phyloP scores from a whole-genome alignment of 306 rosid genomes.

The Fragaria vesca region DNA sequence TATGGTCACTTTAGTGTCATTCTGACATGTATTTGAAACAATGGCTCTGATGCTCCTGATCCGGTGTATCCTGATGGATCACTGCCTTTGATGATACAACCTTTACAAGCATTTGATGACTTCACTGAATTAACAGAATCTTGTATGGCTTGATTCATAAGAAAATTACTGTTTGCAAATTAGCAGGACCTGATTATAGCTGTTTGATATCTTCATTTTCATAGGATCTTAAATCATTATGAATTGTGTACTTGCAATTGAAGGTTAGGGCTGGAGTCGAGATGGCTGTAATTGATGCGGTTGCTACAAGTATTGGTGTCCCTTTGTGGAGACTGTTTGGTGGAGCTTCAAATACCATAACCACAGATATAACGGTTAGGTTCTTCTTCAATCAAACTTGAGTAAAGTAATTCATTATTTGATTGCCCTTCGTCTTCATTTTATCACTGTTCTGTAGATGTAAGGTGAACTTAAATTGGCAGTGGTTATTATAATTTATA shows the following conservation, averaged over 20 bases:
- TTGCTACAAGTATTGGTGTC: slow-evolving; percentile 66
- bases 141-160: not conserved
- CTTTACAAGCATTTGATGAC: not conserved
- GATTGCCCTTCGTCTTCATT: not conserved
- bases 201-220: slow-evolving; percentile 6
- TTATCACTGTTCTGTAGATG: not conserved
- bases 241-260: slow-evolving; percentile 27
- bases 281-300: slow-evolving; percentile 93
- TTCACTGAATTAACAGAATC: not conserved
- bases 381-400: not conserved
- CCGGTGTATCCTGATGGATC: not conserved
- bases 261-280: slow-evolving; percentile 98
- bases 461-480: not conserved
- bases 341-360: slow-evolving; percentile 73
- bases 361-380: slow-evolving; percentile 86
- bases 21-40: not conserved
- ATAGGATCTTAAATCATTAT: not conserved
- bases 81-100: not conserved
- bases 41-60: not conserved
- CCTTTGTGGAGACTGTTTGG: slow-evolving; percentile 96
- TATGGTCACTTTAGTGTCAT: not conserved
- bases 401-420: slow-evolving; percentile 2
- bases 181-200: not conserved
- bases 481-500: not conserved
- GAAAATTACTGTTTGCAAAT: not conserved